Base-by-base conservation (phyloP, 495 filamentous ascomycete species). In the Usnea hakonensis region DNA sequence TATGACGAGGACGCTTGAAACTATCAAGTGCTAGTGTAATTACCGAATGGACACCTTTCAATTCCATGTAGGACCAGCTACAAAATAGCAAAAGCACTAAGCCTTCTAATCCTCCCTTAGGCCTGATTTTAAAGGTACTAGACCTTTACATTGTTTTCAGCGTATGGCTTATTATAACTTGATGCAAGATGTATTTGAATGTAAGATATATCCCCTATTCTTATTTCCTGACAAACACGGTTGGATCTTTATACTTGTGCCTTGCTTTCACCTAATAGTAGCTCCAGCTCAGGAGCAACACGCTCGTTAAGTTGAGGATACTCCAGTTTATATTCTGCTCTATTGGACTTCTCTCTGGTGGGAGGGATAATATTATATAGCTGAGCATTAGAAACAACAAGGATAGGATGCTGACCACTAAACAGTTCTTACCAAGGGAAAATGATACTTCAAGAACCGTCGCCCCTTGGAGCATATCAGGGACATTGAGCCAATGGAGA, bases 311-410 rank as follows among this genome's bases (percentile, higher is more conserved):
- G 67, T 79, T 76, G 7, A 75, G 72, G 54, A 75, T 68, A 44
- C 75, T 75, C 69, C 71, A 84, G 60, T 84, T 83, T 67, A 83
- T 79, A 41, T 70, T 79, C 2, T 71, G 61, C 9, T 65, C 66
- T 1, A 71, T 72, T 4, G 78, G 68, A 5, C 69, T 69, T 5
- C 68, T 64, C 6, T 66, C 53, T 1, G 62, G 65, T 4, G 76
- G 77, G 64, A 76, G 78, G 56, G 71, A 74, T 38, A 70, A 68
- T 65, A 83, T 80, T 28, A 81, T 67, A 59, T 80, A 81, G 0
- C 75, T 65, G 0, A 81, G 72, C 9, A 76, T 53, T 23, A 81
- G 66, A 54, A 77, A 77, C 33, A 65, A 62, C 11, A 76, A 52
- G 58, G 72, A 72, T 55, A 63, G 74, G 32, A 69, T 52, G 61